These are phyloP conservation scores for Gossypium aridum DNA, from an alignment of 441 rosid genomes.

Conservation along the genomic window DNA sequence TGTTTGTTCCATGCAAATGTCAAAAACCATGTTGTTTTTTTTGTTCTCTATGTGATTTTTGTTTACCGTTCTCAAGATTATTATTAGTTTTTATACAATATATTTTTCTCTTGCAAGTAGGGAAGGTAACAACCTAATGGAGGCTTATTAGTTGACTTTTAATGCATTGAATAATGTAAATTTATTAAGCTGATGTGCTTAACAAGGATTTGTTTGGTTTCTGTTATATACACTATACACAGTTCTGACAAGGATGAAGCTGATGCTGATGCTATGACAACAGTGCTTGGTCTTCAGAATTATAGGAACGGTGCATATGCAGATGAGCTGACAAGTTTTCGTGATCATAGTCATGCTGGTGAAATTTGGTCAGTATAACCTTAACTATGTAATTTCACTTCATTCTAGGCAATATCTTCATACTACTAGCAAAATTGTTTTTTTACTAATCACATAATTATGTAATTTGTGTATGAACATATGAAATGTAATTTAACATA, in stretches of 20 bases:
- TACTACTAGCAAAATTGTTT: neutral
- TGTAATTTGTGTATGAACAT: neutral
- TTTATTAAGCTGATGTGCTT: neutral
- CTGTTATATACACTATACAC: neutral
- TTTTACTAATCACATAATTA: neutral
- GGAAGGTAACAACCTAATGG: neutral
- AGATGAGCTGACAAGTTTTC: constrained; percentile 71
- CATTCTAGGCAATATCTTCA: neutral
- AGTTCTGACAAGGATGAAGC: constrained; percentile 94
- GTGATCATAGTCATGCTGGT: constrained; percentile 86
- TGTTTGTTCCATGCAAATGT: neutral
- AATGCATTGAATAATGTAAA: neutral
- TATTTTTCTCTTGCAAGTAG: neutral
- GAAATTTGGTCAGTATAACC: constrained; percentile 66
- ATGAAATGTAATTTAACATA: neutral
- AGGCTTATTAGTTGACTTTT: neutral
- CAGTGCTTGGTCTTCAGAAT: constrained; percentile 84
- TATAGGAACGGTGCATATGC: constrained; percentile 92
- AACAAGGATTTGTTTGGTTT: neutral
- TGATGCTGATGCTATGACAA: constrained; percentile 64
- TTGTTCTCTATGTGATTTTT: neutral
- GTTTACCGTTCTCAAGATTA: neutral
- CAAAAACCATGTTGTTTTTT: neutral
- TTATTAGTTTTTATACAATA: neutral
- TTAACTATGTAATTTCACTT: neutral